These are phyloP conservation scores for Spiraea crenata DNA, from an alignment of 331 rosid species.

Conservation along the genomic window DNA sequence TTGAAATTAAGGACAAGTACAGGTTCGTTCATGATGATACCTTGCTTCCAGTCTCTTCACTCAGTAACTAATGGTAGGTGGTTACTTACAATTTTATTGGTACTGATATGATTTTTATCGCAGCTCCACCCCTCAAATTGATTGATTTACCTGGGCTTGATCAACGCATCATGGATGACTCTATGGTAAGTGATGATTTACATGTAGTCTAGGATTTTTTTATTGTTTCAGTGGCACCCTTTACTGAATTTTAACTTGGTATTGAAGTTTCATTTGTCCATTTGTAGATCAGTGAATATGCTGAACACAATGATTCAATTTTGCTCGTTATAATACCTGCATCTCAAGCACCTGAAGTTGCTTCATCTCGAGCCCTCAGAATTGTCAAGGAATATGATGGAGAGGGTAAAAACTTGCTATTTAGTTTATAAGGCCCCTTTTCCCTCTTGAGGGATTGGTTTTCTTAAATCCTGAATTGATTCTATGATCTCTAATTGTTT, in stretches of 20 bases:
- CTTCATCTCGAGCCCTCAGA: slow-evolving; percentile 82
- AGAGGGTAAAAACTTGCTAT: slow-evolving; percentile 62
- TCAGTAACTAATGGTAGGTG: background rate
- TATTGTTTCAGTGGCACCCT: background rate
- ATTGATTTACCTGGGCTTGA: slow-evolving; percentile 96
- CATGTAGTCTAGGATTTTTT: background rate
- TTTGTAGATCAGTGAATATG: slow-evolving; percentile 83
- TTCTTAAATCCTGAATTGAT: background rate
- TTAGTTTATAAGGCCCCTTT: background rate
- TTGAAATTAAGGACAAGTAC: slow-evolving; percentile 77
- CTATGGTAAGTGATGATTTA: slow-evolving; percentile 53
- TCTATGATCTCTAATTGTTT: background rate
- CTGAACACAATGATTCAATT: slow-evolving; percentile 86
- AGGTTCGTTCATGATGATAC: slow-evolving; percentile 48
- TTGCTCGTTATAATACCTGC: slow-evolving; percentile 84
- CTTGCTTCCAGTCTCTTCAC: slow-evolving; percentile 1
- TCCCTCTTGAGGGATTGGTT: background rate
- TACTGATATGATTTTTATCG: slow-evolving; percentile 25
- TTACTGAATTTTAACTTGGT: background rate
- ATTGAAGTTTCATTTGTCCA: slow-evolving; percentile 9
- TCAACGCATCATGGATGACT: slow-evolving; percentile 78
- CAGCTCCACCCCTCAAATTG: slow-evolving; percentile 92
- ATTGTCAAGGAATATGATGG: slow-evolving; percentile 81
- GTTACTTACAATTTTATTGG: background rate
- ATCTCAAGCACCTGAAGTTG: slow-evolving; percentile 84